A percentile compares a stretch with the other conserved stretches of the same genome.
phyloP scores from a whole-genome alignment of 1,139 yeast species.

The Taiozyma sp. region DNA sequence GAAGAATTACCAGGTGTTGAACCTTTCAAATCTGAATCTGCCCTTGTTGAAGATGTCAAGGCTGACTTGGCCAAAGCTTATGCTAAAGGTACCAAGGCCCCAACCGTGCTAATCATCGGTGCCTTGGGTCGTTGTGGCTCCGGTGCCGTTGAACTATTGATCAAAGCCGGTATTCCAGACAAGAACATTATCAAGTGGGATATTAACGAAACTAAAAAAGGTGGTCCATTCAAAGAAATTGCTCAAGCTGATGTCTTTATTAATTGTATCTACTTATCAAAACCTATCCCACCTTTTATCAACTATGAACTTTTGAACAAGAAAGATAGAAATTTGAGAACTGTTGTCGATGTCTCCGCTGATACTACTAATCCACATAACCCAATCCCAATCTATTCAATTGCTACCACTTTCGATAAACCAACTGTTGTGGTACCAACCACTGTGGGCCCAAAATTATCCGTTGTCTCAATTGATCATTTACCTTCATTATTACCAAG shows the following conservation, averaged over 20 bases:
- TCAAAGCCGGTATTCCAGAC: constrained; percentile 85
- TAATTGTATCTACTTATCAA: constrained; percentile 91
- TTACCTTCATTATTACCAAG: constrained; percentile 93
- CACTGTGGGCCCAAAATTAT: constrained; percentile 74
- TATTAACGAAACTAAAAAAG: constrained; percentile 91
- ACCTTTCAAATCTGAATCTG: constrained; percentile 80
- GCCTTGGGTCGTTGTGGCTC: constrained; percentile 98
- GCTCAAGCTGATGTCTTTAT: constrained; percentile 82
- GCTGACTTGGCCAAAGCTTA: constrained; percentile 56
- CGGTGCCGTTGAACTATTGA: constrained; percentile 88
- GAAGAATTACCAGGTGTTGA: constrained; percentile 71
- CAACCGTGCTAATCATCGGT: constrained; percentile 86
- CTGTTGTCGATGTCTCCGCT: constrained; percentile 96
- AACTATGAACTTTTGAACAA: constrained; percentile 63
- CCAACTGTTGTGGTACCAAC: constrained; percentile 87
- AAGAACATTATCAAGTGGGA: constrained; percentile 89
- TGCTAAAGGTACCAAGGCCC: constrained; percentile 60
- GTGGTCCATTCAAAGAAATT: constrained; percentile 96
- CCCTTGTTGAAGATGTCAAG: constrained; percentile 67
- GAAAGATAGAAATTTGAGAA: constrained; percentile 67
- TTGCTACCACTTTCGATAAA: constrained; percentile 84
- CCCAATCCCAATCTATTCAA: constrained; percentile 88
- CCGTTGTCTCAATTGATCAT: constrained; percentile 96
- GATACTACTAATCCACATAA: constrained; percentile 98
- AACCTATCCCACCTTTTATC: constrained; percentile 91